Evolutionary conservation across 2,329 filamentous ascomycete species (phyloP), one percentile per base, ranked within the genome.

Genomic region (Xylaria multiplex): DNA sequence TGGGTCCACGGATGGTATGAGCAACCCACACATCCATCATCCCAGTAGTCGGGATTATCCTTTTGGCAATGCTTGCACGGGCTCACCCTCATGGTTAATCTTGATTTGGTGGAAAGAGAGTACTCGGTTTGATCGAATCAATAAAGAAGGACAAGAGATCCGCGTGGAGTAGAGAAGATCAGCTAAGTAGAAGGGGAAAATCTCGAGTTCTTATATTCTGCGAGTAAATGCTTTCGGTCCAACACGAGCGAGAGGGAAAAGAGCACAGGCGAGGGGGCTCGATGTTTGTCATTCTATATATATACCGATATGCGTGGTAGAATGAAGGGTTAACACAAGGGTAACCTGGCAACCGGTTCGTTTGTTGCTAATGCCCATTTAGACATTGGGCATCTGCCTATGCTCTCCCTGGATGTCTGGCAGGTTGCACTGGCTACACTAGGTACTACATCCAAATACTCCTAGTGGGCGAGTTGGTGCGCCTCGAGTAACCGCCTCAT

Each of bases 1-100:
- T 27, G 19, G 7, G 6, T 58, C 63, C 63, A 65, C 14, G 63
- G 63, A 49, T 66, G 59, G 13, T 37, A 62, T 1, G 24, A 35
- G 14, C 64, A 66, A 2, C 1, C 13, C 9, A 22, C 1, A 42
- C 64, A 66, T 1, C 43, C 8, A 1, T 27, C 16, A 3, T 14
- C 30, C 24, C 7, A 49, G 7, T 24, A 13, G 2, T 53, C 40
- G 0, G 35, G n/a, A n/a, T 16, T 54, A 0, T 58, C 53, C 22
- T n/a, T 19, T 9, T 62, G 59, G 35, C 64, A 66, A 22, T 66
- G 64, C 1, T 16, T 42, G 40, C 64, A 66, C 5, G 22, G 16
- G 42, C 46, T 54, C 2, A 53, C 5, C 24, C 35, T 48, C 59
- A 62, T 62, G 16, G 16, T 49, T 49, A 22, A 14, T 32, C 42